These are phyloP conservation scores for Scleroderma bovista DNA, from an alignment of 768 basidiomycete genomes.

Conservation along the genomic window DNA sequence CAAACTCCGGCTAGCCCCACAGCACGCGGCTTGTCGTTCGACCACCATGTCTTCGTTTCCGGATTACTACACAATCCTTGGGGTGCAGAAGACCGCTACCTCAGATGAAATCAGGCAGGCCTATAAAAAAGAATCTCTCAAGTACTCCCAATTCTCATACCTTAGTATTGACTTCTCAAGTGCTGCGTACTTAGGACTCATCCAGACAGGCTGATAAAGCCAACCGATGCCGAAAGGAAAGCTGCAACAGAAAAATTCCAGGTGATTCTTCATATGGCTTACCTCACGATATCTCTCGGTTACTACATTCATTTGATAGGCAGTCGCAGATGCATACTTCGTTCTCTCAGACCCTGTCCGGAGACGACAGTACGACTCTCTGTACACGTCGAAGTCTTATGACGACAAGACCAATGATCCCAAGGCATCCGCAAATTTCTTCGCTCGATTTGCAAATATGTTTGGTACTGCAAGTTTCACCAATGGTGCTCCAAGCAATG, in stretches of 20 bases:
- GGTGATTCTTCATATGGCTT: constrained; percentile 35
- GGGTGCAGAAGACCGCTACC: constrained; percentile 49
- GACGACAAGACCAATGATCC: constrained; percentile 57
- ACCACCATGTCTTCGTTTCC: constrained; percentile 67
- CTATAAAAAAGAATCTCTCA: constrained; percentile 76
- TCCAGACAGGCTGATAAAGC: constrained; percentile 76
- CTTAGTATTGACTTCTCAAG: constrained; percentile 11
- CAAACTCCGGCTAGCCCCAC: background rate
- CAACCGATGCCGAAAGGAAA: constrained; percentile 63
- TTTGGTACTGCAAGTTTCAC: constrained; percentile 43
- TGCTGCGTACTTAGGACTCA: constrained; percentile 57
- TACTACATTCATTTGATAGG: constrained; percentile 33
- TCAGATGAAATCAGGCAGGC: constrained; percentile 69
- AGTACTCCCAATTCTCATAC: constrained; percentile 31
- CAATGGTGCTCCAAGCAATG: constrained; percentile 26
- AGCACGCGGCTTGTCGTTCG: constrained; percentile 6
- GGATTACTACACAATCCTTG: constrained; percentile 70
- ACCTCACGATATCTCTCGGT: background rate
- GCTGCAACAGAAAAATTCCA: constrained; percentile 82
- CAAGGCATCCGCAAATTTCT: constrained; percentile 67
- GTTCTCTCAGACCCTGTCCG: constrained; percentile 78
- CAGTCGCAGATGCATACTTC: constrained; percentile 92
- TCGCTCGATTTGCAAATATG: constrained; percentile 67
- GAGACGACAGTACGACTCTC: constrained; percentile 64
- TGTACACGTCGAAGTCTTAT: constrained; percentile 51